phyloP scores from a whole-genome alignment of 345 rosid genomes.

The Populus euphratica region DNA sequence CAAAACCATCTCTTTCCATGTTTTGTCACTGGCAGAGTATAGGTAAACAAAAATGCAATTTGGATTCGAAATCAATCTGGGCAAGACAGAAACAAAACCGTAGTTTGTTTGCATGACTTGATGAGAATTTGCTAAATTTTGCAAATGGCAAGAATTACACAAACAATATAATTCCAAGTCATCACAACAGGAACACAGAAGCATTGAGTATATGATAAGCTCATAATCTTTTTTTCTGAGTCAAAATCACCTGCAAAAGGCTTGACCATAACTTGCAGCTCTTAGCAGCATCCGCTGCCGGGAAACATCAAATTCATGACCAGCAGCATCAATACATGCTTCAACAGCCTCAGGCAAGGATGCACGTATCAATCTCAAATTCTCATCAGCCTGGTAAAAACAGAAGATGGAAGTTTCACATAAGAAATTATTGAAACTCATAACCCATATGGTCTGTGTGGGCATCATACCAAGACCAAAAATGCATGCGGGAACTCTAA shows the following conservation, averaged over 20 bases:
- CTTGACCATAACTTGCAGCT: constrained; percentile 99
- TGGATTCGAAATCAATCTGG: neutral
- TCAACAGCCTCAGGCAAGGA: constrained; percentile 96
- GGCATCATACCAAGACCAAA: neutral
- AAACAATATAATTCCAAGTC: neutral
- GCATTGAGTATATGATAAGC: neutral
- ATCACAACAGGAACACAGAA: neutral
- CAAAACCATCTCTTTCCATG: neutral
- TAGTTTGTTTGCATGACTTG: neutral
- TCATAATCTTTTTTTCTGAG: neutral
- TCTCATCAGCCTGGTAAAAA: constrained; percentile 86
- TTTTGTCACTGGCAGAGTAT: neutral
- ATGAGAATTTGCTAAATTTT: neutral
- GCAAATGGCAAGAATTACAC: neutral
- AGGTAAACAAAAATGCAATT: neutral
- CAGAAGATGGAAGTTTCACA: constrained; percentile 1
- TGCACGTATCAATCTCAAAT: constrained; percentile 76
- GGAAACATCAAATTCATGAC: constrained; percentile 79
- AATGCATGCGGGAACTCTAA: neutral
- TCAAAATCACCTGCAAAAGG: constrained; percentile 75
- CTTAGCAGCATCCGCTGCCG: constrained; percentile 80
- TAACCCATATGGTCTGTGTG: neutral
- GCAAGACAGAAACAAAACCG: neutral
- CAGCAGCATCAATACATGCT: constrained; percentile 89
- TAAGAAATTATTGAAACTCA: neutral